Base-by-base conservation (phyloP, 768 basidiomycete genomes). In the Lactifluus pinguis region DNA sequence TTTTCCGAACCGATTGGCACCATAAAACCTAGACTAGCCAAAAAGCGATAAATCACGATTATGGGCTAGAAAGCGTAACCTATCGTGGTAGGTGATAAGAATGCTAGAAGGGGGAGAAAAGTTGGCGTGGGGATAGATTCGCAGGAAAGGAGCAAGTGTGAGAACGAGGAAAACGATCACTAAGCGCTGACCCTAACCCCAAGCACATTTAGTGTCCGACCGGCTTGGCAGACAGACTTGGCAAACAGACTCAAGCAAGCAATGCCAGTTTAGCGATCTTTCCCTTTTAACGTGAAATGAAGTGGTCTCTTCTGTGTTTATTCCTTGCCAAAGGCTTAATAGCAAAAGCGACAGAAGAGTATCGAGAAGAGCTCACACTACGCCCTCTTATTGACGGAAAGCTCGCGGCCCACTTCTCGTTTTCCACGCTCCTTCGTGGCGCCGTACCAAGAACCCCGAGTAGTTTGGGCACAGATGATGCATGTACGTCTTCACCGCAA, bases 311-410 rank as follows among this genome's bases (percentile, higher is more conserved):
- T 17, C 21, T 62, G 38, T 57, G 17, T 15, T 49, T 53, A 7
- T 36, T 57, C 30, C 15, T 62, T 34, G 13, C 30, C 14, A 9
- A 13, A 17, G 6, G 19, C 2, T 15, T 57, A 10, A 10, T 36
- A 13, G 42, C 15, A 17, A 53, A 25, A 11, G 21, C 36, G 15
- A 25, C 41, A 8, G 29, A 30, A 72, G 67, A 72, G 25, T 85
- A 85, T 61, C 68, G 78, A 51, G 86, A 89, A 72, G 67, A 74
- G 29, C 76, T 89, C 14, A 69, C 72, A 1, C 65, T 89, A 14
- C 75, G 76, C 38, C 81, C 91, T 0, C 79, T 97, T 38, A 76
- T 79, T 6, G 90, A 98, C 70, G 95, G 95, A 53, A 88, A 85
- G 69, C 83, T 98, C 42, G 80, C 82, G 0, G 81, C 92, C 1